Conservation (phyloP, 208 protist genomes). For the Crithidia sp. region DNA sequence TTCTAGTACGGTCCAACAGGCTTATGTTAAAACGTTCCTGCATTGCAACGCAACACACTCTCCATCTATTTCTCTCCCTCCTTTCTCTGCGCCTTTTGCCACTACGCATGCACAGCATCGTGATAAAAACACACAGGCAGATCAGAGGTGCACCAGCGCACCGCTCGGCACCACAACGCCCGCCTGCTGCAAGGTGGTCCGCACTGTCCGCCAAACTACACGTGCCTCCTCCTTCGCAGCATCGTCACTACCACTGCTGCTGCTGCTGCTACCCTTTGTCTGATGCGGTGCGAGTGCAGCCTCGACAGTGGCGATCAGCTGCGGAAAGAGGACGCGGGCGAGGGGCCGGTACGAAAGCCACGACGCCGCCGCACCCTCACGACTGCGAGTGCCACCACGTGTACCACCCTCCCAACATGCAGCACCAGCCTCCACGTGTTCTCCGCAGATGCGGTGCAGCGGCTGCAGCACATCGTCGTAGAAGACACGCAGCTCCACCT, state of each 20-base stretch:
- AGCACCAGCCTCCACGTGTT: not conserved
- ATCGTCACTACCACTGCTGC: not conserved
- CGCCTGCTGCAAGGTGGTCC: conserved; percentile 2
- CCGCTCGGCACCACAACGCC: not conserved
- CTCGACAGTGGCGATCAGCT: not conserved
- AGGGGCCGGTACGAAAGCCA: conserved; percentile 29
- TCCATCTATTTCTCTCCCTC: too few species aligned
- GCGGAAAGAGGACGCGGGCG: conserved; percentile 21
- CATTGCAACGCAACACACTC: too few species aligned
- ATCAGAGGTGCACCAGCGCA: not conserved
- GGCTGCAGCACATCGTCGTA: conserved; percentile 24
- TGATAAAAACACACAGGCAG: too few species aligned
- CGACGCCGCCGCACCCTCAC: not conserved
- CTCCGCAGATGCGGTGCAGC: conserved; percentile 21
- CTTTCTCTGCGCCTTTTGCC: too few species aligned
- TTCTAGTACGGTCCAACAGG: too few species aligned
- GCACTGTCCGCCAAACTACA: not conserved
- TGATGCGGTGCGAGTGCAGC: not conserved
- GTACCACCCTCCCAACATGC: too few species aligned
- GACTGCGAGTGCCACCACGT: too few species aligned
- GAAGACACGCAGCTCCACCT: conserved; percentile 10
- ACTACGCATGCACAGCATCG: too few species aligned
- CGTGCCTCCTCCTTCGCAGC: not conserved
- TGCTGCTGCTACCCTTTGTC: not conserved
- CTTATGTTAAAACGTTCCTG: too few species aligned